Evolutionary conservation across 2,329 filamentous ascomycete species (phyloP), one percentile per base, ranked within the genome.

Genomic region (Aspergillus ustus): DNA sequence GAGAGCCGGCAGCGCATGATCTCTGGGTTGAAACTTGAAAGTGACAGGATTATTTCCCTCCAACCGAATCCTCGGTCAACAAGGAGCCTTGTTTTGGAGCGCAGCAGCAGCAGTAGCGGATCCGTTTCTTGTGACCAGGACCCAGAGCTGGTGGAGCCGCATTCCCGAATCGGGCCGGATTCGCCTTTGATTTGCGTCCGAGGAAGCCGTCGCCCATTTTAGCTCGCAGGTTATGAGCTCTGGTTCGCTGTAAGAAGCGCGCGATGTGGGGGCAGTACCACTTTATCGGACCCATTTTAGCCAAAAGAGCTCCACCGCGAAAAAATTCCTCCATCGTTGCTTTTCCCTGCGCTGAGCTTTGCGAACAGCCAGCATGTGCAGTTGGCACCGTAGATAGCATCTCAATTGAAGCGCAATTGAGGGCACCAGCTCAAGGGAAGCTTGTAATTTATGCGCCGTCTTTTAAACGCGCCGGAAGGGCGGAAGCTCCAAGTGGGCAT

Each of bases 121-220:
- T 17, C 52, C 19, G 11, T 22, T 60, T 57, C 22, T 44, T 34
- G 19, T 55, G 55, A 57, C 56, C 59, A 66, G 60, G 51, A 62
- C 66, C 53, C 61, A 66, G 59, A 52, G 46, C 19, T 44, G 53
- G 67, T 69, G 67, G 67, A 69, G 67, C 67, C 66, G 66, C 65
- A 66, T 67, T 52, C 65, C 67, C 67, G 67, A 69, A 62, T 69
- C 67, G 67, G 67, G 60, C 67, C 66, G 67, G 67, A 62, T 61
- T 66, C 52, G 62, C 60, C 34, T 52, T 34, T 54, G 59, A 58
- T 61, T 61, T 65, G 62, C 62, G 59, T 64, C 65, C 65, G 66
- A 69, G 11, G 61, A 63, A 61, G 58, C 59, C 61, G 55, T 50
- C 62, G 28, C 52, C 48, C 59, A 58, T 53, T 59, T 62, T 60